Evolutionary conservation across 495 filamentous ascomycete genomes (phyloP).

Genomic region (Aspergillus heteromorphus): DNA sequence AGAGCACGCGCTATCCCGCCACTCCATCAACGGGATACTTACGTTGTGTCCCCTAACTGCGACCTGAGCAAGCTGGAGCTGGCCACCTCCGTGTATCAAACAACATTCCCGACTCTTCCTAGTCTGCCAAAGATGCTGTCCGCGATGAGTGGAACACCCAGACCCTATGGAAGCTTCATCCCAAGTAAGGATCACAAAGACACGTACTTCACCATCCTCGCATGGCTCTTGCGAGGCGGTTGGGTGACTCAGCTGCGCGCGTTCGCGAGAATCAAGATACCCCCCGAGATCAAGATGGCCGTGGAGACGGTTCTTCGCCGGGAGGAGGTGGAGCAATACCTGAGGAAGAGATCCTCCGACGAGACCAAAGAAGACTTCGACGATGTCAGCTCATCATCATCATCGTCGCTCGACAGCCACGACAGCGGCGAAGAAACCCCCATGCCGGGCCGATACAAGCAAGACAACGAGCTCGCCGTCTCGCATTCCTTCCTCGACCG

Average conservation of each 20-base stretch:
- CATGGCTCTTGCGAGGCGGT: constrained; percentile 84
- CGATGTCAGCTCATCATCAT: constrained; percentile 33
- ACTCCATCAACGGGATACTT: constrained; percentile 83
- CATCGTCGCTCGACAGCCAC: constrained; percentile 38
- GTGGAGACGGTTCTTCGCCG: constrained; percentile 41
- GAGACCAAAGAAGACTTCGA: constrained; percentile 17
- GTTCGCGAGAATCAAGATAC: constrained; percentile 72
- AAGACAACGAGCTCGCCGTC: constrained; percentile 24
- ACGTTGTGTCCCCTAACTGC: constrained; percentile 88
- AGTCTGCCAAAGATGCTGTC: constrained; percentile 79
- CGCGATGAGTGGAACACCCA: constrained; percentile 66
- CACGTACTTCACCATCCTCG: constrained; percentile 81
- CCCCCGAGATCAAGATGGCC: constrained; percentile 43
- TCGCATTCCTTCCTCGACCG: constrained; percentile 37
- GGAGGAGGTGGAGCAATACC: constrained; percentile 40
- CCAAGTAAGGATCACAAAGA: constrained; percentile 85
- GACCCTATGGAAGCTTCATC: constrained; percentile 73
- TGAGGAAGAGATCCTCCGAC: constrained; percentile 23
- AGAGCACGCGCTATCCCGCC: constrained; percentile 88
- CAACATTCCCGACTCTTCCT: constrained; percentile 73
- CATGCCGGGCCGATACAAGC: constrained; percentile 26
- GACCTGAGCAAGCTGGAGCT: constrained; percentile 66
- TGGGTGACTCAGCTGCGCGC: constrained; percentile 90
- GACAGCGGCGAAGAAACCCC: constrained; percentile 38
- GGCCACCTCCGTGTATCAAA: constrained; percentile 67